Conservation (phyloP, 371 early-diverging fungal genomes). For the Circinella umbellata region DNA sequence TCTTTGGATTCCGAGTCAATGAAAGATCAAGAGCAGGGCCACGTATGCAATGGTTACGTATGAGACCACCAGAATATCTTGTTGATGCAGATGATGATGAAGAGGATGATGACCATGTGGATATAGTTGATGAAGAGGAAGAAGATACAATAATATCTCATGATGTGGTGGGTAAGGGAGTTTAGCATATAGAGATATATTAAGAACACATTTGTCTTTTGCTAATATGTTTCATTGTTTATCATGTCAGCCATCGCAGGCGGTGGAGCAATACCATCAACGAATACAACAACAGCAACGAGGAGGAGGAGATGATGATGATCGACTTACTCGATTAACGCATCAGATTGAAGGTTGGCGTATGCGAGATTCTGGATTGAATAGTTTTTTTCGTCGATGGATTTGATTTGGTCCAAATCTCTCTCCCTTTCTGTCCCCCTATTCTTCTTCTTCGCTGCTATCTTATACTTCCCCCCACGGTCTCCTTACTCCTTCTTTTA, state of each 20-base stretch:
- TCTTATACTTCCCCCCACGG: no score
- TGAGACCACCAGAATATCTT: constrained; percentile 46
- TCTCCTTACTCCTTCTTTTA: no score
- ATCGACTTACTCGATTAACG: constrained; percentile 18
- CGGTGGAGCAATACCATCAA: constrained; percentile 14
- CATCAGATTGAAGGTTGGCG: constrained; percentile 29
- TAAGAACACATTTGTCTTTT: neutral
- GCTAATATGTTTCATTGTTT: neutral
- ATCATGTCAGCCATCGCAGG: constrained; percentile 16
- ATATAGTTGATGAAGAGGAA: constrained; percentile 23
- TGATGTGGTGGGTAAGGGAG: constrained; percentile 23
- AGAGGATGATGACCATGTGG: constrained; percentile 39
- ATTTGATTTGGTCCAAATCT: constrained; percentile 22
- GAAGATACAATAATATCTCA: constrained; percentile 9
- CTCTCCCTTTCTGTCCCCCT: neutral
- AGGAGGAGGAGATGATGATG: constrained; percentile 16
- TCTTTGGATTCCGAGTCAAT: constrained; percentile 84
- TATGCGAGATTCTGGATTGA: constrained; percentile 34
- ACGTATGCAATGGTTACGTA: constrained; percentile 81
- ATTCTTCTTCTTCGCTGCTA: neutral
- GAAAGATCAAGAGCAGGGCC: constrained; percentile 64
- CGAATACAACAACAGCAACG: neutral
- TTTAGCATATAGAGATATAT: neutral
- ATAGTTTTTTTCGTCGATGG: constrained; percentile 43
- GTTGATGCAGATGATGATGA: constrained; percentile 39